phyloP scores from a whole-genome alignment of 352 stramenopile species.

The Globisporangium splendens region DNA sequence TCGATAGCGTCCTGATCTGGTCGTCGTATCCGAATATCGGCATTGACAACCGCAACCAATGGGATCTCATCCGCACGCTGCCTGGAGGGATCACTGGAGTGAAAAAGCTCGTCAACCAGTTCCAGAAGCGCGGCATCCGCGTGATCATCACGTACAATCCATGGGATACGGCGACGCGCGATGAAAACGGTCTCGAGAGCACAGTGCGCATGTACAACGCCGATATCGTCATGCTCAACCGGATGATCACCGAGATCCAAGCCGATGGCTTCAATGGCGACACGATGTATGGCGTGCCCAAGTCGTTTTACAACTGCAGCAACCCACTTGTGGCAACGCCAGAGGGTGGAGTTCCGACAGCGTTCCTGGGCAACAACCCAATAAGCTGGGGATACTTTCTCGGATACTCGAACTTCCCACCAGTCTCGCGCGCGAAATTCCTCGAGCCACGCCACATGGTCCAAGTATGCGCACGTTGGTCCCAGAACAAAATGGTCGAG shows the following conservation, averaged over 20 bases:
- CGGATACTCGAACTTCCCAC: conserved; percentile 62
- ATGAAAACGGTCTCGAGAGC: conserved; percentile 46
- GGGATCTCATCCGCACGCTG: conserved; percentile 58
- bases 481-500: conserved; percentile 57
- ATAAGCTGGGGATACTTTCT: conserved; percentile 84
- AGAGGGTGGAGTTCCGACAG: conserved; percentile 65
- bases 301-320: conserved; percentile 77
- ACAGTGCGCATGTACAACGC: conserved; percentile 68
- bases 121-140: conserved; percentile 52
- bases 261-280: conserved; percentile 86
- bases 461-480: conserved; percentile 80
- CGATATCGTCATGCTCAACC: conserved; percentile 54
- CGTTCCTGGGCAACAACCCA: conserved; percentile 58
- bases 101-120: conserved; percentile 42
- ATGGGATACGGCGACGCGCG: conserved; percentile 73
- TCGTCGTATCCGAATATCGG: conserved; percentile 79
- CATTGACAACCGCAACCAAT: conserved; percentile 84
- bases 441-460: conserved; percentile 81
- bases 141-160: conserved; percentile 85
- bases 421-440: conserved; percentile 71
- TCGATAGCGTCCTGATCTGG: conserved; percentile 86
- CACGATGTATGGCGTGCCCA: conserved; percentile 85
- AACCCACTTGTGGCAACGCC: conserved; percentile 48
- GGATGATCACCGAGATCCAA: conserved; percentile 31
- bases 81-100: conserved; percentile 50